These are phyloP conservation scores for Poa annua DNA, from an alignment of 176 grass and related monocot species.

Conservation along the genomic window DNA sequence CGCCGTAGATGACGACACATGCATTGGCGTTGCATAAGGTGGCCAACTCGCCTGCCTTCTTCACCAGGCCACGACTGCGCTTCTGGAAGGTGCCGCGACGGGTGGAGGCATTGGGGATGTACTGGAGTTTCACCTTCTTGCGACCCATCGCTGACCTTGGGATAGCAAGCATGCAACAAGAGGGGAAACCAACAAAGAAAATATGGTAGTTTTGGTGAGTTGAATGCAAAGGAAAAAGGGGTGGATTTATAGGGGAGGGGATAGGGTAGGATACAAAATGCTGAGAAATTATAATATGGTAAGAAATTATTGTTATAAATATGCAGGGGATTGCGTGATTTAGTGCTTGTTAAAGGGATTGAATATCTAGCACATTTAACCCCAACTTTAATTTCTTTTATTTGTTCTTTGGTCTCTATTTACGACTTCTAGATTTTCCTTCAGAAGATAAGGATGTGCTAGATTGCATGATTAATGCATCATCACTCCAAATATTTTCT, in stretches of 20 bases:
- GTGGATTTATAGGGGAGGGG: background rate
- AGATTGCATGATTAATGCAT: too few relatives aligned
- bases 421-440: too few relatives aligned
- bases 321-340: background rate
- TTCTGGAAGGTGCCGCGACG: constrained; percentile 37
- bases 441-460: too few relatives aligned
- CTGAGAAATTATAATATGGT: background rate
- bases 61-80: constrained; percentile 24
- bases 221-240: background rate
- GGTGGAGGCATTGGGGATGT: constrained; percentile 19
- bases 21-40: constrained; percentile 30
- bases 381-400: background rate
- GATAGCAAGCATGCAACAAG: too few relatives aligned
- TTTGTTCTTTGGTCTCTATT: background rate
- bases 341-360: background rate
- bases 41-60: constrained; percentile 40
- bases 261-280: background rate
- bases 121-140: constrained; percentile 32
- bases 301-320: background rate
- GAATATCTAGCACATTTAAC: background rate
- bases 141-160: constrained; percentile 15
- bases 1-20: constrained; percentile 28
- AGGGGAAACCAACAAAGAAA: background rate
- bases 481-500: too few relatives aligned
- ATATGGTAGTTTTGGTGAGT: background rate